These are phyloP conservation scores for Inonotus obliquus DNA, from an alignment of 1,284 basidiomycete genomes.

Conservation along the genomic window DNA sequence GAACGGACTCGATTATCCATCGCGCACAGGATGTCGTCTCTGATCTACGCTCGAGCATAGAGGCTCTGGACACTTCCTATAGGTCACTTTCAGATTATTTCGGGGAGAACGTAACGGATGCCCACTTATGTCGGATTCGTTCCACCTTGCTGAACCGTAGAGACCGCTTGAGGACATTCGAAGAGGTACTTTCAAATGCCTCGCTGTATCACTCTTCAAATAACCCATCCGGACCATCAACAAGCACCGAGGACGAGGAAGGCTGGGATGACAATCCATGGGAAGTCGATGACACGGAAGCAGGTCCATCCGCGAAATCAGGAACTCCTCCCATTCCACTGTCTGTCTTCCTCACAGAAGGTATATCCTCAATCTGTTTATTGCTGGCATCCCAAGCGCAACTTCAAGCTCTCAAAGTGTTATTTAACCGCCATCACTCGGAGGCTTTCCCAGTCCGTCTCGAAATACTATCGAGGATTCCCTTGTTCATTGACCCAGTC, in stretches of 20 bases:
- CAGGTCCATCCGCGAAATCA: constrained; percentile 10
- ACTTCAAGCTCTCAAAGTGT: constrained; percentile 50
- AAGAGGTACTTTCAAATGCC: constrained; percentile 46
- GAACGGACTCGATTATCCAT: constrained; percentile 45
- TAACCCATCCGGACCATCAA: constrained; percentile 25
- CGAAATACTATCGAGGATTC: constrained; percentile 65
- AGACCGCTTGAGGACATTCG: constrained; percentile 64
- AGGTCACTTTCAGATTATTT: constrained; percentile 45
- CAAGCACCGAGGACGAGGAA: constrained; percentile 37
- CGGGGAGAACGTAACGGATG: constrained; percentile 47
- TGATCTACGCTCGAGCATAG: constrained; percentile 17
- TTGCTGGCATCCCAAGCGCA: constrained; percentile 60
- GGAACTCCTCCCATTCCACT: constrained; percentile 44
- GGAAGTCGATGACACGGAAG: constrained; percentile 39
- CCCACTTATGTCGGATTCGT: constrained; percentile 59
- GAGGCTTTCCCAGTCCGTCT: constrained; percentile 69
- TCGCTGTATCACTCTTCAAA: constrained; percentile 25
- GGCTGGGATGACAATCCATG: constrained; percentile 84
- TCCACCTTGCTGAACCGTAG: constrained; percentile 54
- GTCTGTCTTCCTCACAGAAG: constrained; percentile 56
- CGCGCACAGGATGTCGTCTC: constrained; percentile 39
- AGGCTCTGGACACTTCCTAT: constrained; percentile 2
- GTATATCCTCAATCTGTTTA: constrained; percentile 56
- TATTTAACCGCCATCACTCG: constrained; percentile 53
- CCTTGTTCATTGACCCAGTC: constrained; percentile 64